Evolutionary conservation across 176 grass and related monocot genomes (phyloP).

Genomic region (Rhynchospora pubera): DNA sequence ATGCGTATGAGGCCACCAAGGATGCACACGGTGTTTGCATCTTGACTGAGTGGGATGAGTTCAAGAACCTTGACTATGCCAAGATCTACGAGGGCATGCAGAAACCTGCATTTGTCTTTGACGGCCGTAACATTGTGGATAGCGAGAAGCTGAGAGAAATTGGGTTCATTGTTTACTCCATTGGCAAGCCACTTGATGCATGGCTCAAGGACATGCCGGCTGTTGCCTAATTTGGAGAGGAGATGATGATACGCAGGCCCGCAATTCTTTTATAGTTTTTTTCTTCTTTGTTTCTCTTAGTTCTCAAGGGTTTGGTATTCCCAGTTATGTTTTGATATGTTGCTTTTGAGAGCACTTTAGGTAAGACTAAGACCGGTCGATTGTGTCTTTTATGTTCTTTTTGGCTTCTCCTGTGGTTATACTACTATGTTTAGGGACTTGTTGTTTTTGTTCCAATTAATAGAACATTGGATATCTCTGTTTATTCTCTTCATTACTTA

Average conservation of each 20-base stretch:
- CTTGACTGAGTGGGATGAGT: conserved; percentile 62
- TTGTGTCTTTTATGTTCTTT: conserved; percentile 7
- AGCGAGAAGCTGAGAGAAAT: conserved; percentile 52
- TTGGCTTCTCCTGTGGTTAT: conserved; percentile 17
- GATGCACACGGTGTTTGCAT: conserved; percentile 64
- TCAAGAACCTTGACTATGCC: conserved; percentile 43
- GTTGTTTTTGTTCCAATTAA: conserved; percentile 6
- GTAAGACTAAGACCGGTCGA: conserved; percentile 14
- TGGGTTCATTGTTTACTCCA: conserved; percentile 68
- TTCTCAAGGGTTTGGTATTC: conserved; percentile 25
- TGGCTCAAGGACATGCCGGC: conserved; percentile 71
- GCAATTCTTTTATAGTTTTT: conserved; percentile 30
- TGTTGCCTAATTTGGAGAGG: conserved; percentile 34
- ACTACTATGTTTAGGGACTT: conserved; percentile 5
- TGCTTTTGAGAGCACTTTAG: conserved; percentile 2
- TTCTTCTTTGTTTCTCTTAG: conserved; percentile 20
- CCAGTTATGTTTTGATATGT: conserved; percentile 12
- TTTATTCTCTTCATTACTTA: conserved; percentile 11
- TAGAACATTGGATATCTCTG: conserved; percentile 15
- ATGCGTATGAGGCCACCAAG: conserved; percentile 59
- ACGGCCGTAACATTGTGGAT: conserved; percentile 54
- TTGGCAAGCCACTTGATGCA: conserved; percentile 54
- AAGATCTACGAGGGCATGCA: conserved; percentile 59
- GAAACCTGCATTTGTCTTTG: conserved; percentile 64
- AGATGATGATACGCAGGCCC: conserved; percentile 6